Base-by-base conservation (phyloP, 768 basidiomycete genomes). In the Lactarius vividus region DNA sequence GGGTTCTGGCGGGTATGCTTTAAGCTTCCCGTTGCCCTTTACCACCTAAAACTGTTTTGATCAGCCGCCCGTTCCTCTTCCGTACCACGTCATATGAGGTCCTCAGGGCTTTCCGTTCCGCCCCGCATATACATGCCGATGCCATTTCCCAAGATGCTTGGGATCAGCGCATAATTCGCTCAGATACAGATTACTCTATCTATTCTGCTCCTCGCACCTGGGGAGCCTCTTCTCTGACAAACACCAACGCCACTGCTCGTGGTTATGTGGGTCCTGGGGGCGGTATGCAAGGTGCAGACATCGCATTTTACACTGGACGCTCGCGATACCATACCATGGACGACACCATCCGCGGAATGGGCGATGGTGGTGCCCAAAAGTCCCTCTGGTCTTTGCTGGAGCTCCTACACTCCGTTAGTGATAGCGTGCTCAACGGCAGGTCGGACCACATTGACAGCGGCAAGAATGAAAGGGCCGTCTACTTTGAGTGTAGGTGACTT, bases 331-430 rank as follows among this genome's bases (percentile, higher is more conserved):
- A 94, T 73, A 93, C 92, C 0, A 83, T 82, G 71, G 84, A 84
- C 49, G 92, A 94, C 71, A 81, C 85, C 1, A 80, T 92, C 53
- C 79, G 87, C 8, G 83, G 83, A 59, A 85, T 80, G 71, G 75
- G 74, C 1, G 54, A 81, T 35, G 73, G 78, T 2, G 87, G 86
- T 0, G 79, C 81, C 15, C 79, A 81, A 69, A 81, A 77, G 40
- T 77, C 88, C 9, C 76, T 94, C 10, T 94, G 91, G 91, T 81
- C 85, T 3, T 90, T 92, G 87, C 83, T 94, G 83, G 89, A 93
- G 67, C 79, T 81, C 1, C 78, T 85, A 0, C 75, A 79, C 58
- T 84, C 80, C 3, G 84, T 85, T 0, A 89, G 86, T 9, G 56
- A 80, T 8, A 79, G 79, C 2, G 74, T 94, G 35, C 76, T 88